Evolutionary conservation across 2,329 filamentous ascomycete genomes (phyloP).

Genomic region (Fusarium irregulare): DNA sequence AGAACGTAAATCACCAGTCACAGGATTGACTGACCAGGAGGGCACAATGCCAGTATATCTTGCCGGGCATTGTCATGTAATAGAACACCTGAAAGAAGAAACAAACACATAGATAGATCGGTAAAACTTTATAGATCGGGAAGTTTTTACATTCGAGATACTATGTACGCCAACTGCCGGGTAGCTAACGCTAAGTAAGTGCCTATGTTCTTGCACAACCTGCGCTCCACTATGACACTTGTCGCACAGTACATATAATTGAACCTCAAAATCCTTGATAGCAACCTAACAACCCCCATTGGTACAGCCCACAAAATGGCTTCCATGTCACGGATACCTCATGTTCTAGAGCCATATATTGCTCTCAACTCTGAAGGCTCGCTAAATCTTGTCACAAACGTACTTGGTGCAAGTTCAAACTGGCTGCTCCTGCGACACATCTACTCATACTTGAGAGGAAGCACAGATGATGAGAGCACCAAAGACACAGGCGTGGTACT

Average conservation of each 20-base stretch:
- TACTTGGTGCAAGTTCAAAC: conserved; percentile 72
- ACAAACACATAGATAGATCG: neutral
- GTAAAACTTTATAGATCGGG: neutral
- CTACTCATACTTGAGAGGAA: conserved; percentile 56
- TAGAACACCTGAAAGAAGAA: neutral
- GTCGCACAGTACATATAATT: conserved; percentile 34
- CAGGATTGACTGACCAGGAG: neutral
- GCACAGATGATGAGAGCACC: conserved; percentile 27
- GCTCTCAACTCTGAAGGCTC: conserved; percentile 66
- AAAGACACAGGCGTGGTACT: conserved; percentile 71
- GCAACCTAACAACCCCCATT: conserved; percentile 13
- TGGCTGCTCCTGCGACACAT: conserved; percentile 72
- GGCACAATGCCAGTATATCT: neutral
- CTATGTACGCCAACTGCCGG: neutral
- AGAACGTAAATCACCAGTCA: neutral
- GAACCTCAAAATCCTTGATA: conserved; percentile 35
- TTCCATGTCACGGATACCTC: conserved; percentile 65
- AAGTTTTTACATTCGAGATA: neutral
- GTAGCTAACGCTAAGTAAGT: neutral
- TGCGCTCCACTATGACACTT: conserved; percentile 17
- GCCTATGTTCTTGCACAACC: neutral
- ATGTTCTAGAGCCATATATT: conserved; percentile 73
- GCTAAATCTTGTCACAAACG: conserved; percentile 74
- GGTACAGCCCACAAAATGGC: conserved; percentile 20
- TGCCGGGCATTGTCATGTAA: neutral